These are phyloP conservation scores for Mayamaea pseudoterrestris DNA, from an alignment of 108 stramenopile genomes.

Conservation along the genomic window DNA sequence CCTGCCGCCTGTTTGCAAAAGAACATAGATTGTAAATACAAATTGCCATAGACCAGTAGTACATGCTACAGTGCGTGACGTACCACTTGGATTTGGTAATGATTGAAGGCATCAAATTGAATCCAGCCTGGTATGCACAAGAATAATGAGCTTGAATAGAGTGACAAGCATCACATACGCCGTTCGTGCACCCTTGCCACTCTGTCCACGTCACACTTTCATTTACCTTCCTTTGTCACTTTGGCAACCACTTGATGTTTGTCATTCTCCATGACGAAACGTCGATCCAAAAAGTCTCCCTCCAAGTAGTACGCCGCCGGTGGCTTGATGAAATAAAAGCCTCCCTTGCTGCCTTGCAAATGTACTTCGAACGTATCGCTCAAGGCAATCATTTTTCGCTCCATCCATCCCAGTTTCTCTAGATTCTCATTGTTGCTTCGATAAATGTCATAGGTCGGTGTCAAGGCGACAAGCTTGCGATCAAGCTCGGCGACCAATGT, in stretches of 20 bases:
- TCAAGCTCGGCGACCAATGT: slow-evolving; percentile 29
- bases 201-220: no score
- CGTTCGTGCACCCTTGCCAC: no score
- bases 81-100: slow-evolving; percentile 65
- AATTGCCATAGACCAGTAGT: no score
- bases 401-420: slow-evolving; percentile 72
- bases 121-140: no score
- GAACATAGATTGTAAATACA: no score
- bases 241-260: slow-evolving; percentile 49
- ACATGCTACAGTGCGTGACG: no score
- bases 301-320: slow-evolving; percentile 43
- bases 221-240: slow-evolving; percentile 42
- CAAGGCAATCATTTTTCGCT: slow-evolving; percentile 44
- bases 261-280: slow-evolving; percentile 47
- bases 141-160: no score
- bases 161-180: no score
- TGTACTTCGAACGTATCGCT: slow-evolving; percentile 70
- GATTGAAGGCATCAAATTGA: slow-evolving; percentile 64
- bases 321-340: slow-evolving; percentile 52
- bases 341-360: no score
- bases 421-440: slow-evolving; percentile 17
- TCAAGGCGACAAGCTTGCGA: slow-evolving; percentile 45
- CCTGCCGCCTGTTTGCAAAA: no score
- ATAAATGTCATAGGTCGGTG: slow-evolving; percentile 59
- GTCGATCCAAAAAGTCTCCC: slow-evolving; percentile 68